phyloP scores from a whole-genome alignment of 768 basidiomycete genomes.

The Hygrocybe coccinea region DNA sequence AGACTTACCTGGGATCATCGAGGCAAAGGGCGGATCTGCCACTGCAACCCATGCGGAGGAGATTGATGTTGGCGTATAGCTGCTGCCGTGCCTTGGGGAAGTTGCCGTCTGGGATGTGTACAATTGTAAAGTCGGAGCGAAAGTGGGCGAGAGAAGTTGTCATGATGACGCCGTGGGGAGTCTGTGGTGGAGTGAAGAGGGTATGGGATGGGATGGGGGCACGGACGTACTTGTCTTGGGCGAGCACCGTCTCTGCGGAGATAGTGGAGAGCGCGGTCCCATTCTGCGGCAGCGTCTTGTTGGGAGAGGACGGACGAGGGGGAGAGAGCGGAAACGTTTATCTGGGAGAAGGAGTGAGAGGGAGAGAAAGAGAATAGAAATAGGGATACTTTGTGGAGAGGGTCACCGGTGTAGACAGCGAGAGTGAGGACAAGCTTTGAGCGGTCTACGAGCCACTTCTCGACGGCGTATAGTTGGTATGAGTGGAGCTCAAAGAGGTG shows the following conservation, averaged over 20 bases:
- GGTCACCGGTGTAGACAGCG: conserved; percentile 73
- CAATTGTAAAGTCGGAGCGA: conserved; percentile 81
- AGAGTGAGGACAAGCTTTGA: conserved; percentile 56
- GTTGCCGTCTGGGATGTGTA: conserved; percentile 68
- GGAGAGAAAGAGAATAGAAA: conserved; percentile 6
- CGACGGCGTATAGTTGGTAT: conserved; percentile 82
- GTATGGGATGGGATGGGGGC: not conserved
- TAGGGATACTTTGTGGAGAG: conserved; percentile 50
- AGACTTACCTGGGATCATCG: conserved; percentile 63
- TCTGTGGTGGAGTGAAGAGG: conserved; percentile 32
- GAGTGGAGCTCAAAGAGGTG: conserved; percentile 37
- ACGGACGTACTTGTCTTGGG: conserved; percentile 53
- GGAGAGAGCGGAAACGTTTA: conserved; percentile 53
- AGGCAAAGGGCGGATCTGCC: conserved; percentile 74
- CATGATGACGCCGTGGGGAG: conserved; percentile 65
- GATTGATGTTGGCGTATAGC: conserved; percentile 76
- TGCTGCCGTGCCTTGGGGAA: conserved; percentile 59
- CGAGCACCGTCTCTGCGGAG: conserved; percentile 68
- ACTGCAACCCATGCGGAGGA: conserved; percentile 79
- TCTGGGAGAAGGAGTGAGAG: conserved; percentile 34
- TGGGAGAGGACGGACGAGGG: conserved; percentile 40
- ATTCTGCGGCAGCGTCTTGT: conserved; percentile 46
- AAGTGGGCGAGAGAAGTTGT: conserved; percentile 83
- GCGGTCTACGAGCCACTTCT: conserved; percentile 78
- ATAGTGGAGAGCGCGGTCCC: conserved; percentile 56